Percentiles rank a stretch among this genome's conserved stretches.
Evolutionary conservation across 441 rosid genomes (phyloP).

Genomic region (Caryocar brasiliense): DNA sequence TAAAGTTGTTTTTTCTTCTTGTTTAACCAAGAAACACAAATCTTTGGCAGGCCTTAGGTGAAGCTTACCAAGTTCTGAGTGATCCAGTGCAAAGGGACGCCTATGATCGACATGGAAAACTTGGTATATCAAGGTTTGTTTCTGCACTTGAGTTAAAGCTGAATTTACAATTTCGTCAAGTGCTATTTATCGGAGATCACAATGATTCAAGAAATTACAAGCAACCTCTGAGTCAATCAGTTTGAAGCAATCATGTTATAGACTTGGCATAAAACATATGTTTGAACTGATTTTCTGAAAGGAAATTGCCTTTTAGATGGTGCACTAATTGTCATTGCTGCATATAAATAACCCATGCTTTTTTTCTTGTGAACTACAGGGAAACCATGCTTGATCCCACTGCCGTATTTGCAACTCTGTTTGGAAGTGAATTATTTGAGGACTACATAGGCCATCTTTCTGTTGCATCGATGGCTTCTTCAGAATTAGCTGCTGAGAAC

Average conservation of each 20-base stretch:
- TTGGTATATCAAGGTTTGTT: slow-evolving; percentile 43
- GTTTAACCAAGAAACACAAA: background rate
- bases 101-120: slow-evolving; percentile 65
- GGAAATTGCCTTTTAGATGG: too few relatives aligned
- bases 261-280: too few relatives aligned
- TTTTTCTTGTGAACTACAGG: slow-evolving; percentile 23
- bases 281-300: too few relatives aligned
- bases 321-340: too few relatives aligned
- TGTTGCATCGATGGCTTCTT: slow-evolving; percentile 82
- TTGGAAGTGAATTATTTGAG: slow-evolving; percentile 89
- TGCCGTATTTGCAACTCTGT: slow-evolving; percentile 80
- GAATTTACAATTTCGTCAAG: too few relatives aligned
- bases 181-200: too few relatives aligned
- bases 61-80: slow-evolving; percentile 84
- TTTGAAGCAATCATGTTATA: too few relatives aligned
- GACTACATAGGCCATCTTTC: slow-evolving; percentile 86
- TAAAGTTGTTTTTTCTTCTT: too few relatives aligned
- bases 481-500: slow-evolving; percentile 45
- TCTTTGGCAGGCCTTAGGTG: slow-evolving; percentile 60
- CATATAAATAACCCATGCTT: too few relatives aligned
- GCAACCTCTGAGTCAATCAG: too few relatives aligned
- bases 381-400: slow-evolving; percentile 86
- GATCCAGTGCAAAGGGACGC: slow-evolving; percentile 75
- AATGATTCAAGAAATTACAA: too few relatives aligned
- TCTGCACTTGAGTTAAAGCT: background rate